A percentile compares a stretch with the other conserved stretches of the same genome.
Evolutionary conservation across 208 protist genomes (phyloP).

Genomic region (Acanthamoeba polyphaga): DNA sequence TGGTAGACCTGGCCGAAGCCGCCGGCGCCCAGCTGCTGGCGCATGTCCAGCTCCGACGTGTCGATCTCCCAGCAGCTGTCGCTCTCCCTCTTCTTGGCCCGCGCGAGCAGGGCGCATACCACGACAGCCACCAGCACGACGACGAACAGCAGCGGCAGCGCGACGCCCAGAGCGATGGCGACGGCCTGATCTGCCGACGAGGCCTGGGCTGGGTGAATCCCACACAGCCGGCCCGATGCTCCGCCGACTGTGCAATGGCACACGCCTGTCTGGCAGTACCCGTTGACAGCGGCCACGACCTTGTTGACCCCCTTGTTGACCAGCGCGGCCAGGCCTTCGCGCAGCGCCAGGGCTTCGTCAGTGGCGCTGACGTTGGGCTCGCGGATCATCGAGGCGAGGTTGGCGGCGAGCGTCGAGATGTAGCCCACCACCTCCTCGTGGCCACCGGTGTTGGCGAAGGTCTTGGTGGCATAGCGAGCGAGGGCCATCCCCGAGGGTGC

Average conservation of each 20-base stretch:
- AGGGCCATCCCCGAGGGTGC: background rate
- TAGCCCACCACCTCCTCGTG: slow-evolving; percentile 59
- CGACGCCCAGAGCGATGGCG: background rate
- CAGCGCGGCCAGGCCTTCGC: background rate
- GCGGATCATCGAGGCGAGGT: background rate
- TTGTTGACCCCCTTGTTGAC: slow-evolving; percentile 50
- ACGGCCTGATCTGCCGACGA: background rate
- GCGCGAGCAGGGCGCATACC: background rate
- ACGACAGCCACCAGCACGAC: background rate
- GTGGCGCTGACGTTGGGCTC: background rate
- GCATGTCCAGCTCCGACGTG: background rate
- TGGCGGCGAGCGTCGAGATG: background rate
- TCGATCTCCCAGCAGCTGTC: slow-evolving; percentile 15
- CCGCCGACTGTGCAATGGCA: background rate
- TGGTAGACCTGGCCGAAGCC: slow-evolving; percentile 1
- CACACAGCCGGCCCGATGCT: background rate
- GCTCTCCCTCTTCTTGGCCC: background rate
- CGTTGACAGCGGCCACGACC: slow-evolving; percentile 32
- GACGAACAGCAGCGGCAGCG: background rate
- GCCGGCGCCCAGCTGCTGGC: slow-evolving; percentile 8
- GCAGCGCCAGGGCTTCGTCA: slow-evolving; percentile 24
- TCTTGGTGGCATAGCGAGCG: background rate
- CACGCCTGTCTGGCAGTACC: background rate
- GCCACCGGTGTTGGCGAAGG: background rate
- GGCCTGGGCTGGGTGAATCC: background rate